These are phyloP conservation scores for Gossypium arboreum DNA, from an alignment of 345 rosid genomes.

Conservation along the genomic window DNA sequence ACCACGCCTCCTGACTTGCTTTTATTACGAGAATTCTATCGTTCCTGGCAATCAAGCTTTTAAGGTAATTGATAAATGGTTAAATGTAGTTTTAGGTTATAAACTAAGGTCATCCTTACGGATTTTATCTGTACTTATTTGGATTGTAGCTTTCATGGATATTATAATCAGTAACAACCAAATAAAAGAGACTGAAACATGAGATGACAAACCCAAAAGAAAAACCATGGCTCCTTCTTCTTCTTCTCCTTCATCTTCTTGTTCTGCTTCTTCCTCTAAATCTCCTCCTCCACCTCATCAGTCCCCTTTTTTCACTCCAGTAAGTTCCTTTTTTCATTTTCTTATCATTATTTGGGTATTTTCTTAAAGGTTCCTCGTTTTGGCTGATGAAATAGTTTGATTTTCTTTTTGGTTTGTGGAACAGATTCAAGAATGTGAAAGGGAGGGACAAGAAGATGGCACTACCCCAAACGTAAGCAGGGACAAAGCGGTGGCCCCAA, in stretches of 20 bases:
- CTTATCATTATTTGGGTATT: background rate
- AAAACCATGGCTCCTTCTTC: conserved; percentile 57
- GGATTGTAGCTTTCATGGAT: background rate
- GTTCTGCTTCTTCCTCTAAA: conserved; percentile 56
- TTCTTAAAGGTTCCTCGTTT: background rate
- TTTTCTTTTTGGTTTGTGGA: background rate
- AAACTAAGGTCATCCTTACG: background rate
- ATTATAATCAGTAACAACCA: background rate
- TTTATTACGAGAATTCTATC: background rate
- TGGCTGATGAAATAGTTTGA: background rate
- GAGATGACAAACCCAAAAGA: conserved; percentile 14
- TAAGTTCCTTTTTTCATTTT: conserved; percentile 34
- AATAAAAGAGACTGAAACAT: background rate
- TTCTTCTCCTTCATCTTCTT: conserved; percentile 55
- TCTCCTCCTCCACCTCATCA: conserved; percentile 46
- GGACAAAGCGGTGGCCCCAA: conserved; percentile 28
- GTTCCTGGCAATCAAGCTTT: background rate
- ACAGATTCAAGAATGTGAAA: conserved; percentile 85
- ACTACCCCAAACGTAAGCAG: conserved; percentile 29
- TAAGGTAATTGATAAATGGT: background rate
- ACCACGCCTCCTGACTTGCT: background rate
- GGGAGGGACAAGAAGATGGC: conserved; percentile 42
- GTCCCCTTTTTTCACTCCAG: conserved; percentile 65
- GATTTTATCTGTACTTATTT: background rate
- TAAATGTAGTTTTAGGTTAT: background rate